A percentile compares a stretch with the other conserved stretches of the same genome.
Conservation (phyloP, 106 monocot genomes). For the Platanthera guangdongensis region DNA sequence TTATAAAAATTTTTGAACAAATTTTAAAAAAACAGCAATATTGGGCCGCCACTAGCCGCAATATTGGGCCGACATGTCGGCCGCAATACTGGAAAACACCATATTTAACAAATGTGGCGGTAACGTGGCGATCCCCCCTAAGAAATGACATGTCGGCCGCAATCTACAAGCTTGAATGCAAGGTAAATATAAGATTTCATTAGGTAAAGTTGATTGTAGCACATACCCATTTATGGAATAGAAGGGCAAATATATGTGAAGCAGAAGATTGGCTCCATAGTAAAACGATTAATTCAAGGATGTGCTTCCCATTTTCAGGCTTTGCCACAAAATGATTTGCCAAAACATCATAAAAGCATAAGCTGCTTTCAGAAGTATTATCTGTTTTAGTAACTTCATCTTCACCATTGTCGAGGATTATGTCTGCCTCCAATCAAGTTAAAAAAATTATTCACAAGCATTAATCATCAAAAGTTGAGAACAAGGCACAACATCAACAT, state of each 20-base stretch:
- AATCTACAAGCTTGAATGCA: neutral
- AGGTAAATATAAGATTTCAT: neutral
- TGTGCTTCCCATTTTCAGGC: conserved; percentile 65
- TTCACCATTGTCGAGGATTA: conserved; percentile 55
- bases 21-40: too few species aligned
- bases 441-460: neutral
- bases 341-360: conserved; percentile 85
- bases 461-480: neutral
- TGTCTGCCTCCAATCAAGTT: conserved; percentile 35
- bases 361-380: conserved; percentile 21
- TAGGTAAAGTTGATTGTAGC: neutral
- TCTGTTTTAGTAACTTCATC: conserved; percentile 27
- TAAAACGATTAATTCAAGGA: conserved; percentile 75
- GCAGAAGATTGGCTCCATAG: conserved; percentile 95
- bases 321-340: conserved; percentile 69
- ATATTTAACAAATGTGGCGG: too few species aligned
- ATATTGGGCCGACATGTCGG: too few species aligned
- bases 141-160: too few species aligned
- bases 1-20: too few species aligned
- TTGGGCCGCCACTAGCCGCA: too few species aligned
- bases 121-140: too few species aligned
- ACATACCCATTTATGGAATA: conserved; percentile 95
- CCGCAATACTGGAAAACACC: too few species aligned
- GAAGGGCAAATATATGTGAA: conserved; percentile 96
- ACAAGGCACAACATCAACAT: neutral